A percentile compares a stretch with the other conserved stretches of the same genome.
These are phyloP conservation scores for Erythrobasidium hasegawianum DNA, from an alignment of 1,284 basidiomycete genomes.

Conservation along the genomic window DNA sequence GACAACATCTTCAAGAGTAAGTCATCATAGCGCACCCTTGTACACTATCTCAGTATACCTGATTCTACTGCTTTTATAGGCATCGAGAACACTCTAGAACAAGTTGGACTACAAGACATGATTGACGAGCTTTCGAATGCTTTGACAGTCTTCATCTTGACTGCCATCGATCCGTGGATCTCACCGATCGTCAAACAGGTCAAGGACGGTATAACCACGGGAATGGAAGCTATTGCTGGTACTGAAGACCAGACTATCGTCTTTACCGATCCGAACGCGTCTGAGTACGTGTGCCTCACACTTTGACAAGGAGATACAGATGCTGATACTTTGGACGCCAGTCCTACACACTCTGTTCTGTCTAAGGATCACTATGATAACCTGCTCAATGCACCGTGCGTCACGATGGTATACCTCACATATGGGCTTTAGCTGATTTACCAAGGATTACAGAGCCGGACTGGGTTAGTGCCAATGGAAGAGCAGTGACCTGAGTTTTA, in stretches of 20 bases:
- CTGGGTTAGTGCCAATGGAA: too few relatives aligned
- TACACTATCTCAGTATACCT: too few relatives aligned
- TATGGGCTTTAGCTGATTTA: too few relatives aligned
- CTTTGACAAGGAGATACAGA: neutral
- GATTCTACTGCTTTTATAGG: neutral
- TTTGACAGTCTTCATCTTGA: slow-evolving; percentile 21
- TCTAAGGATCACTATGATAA: slow-evolving; percentile 44
- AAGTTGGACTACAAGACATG: slow-evolving; percentile 17
- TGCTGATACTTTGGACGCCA: too few relatives aligned
- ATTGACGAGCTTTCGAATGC: slow-evolving; percentile 30
- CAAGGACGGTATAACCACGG: slow-evolving; percentile 23
- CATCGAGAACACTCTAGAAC: slow-evolving; percentile 25
- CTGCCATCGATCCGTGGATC: slow-evolving; percentile 31
- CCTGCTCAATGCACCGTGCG: slow-evolving; percentile 44
- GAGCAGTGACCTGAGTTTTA: too few relatives aligned
- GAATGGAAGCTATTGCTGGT: slow-evolving; percentile 12
- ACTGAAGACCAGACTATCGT: slow-evolving; percentile 30
- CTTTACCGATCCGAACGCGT: slow-evolving; percentile 30
- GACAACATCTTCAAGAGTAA: slow-evolving; percentile 33
- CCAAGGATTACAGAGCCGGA: too few relatives aligned
- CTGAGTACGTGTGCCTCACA: slow-evolving; percentile 16
- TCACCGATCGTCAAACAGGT: slow-evolving; percentile 28
- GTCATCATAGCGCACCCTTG: neutral
- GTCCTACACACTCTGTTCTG: slow-evolving; percentile 42
- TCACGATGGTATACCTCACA: slow-evolving; percentile 8